Conservation (phyloP, 139 green algal genomes). For the Edaphochlamys debaryana region DNA sequence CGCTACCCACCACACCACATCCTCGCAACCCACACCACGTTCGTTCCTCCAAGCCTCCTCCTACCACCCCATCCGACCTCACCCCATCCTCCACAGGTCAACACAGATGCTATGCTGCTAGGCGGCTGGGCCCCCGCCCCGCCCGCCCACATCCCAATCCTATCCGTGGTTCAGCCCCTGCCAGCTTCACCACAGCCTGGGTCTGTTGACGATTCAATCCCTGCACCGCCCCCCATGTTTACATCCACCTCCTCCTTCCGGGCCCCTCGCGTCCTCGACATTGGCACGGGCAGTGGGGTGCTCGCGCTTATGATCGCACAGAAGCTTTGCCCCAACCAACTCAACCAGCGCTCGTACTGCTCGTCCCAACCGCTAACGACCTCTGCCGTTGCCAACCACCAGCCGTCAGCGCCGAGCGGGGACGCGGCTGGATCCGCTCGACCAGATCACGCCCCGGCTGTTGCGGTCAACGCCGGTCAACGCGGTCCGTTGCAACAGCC, state of each 20-base stretch:
- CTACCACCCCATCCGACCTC: neutral
- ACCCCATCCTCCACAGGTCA: slow-evolving; percentile 18
- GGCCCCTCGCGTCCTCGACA: slow-evolving; percentile 33
- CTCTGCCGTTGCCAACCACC: neutral
- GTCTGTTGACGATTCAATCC: neutral
- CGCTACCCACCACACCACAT: neutral
- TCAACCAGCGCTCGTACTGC: neutral
- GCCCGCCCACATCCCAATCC: neutral
- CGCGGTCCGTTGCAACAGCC: neutral
- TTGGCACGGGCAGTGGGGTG: slow-evolving; percentile 60
- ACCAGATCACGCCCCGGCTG: no score
- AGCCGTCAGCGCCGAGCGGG: no score
- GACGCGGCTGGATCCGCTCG: no score
- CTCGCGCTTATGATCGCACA: slow-evolving; percentile 63
- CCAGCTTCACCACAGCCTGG: no score
- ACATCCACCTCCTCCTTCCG: neutral
- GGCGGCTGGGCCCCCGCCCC: slow-evolving; percentile 45
- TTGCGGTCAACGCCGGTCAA: neutral
- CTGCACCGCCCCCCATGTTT: neutral
- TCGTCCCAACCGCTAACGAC: neutral
- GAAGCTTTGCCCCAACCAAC: slow-evolving; percentile 16
- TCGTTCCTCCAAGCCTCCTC: neutral
- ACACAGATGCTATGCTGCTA: slow-evolving; percentile 59
- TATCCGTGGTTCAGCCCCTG: no score
- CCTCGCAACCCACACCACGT: no score